phyloP scores from a whole-genome alignment of 106 monocot species.

The Apostasia ramifera region DNA sequence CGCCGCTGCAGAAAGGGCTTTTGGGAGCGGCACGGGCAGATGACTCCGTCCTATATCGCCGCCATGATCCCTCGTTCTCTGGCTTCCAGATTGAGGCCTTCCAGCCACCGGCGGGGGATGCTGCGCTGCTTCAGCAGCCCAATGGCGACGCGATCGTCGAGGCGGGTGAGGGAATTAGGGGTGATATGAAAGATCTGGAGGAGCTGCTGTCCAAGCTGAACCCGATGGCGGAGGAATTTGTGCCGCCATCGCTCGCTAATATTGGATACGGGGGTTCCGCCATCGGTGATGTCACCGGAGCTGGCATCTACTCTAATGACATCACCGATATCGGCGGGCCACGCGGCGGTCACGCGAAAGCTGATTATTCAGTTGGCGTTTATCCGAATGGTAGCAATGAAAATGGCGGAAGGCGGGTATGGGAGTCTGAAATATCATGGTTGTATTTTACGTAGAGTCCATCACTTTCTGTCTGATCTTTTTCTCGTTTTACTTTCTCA shows the following conservation, averaged over 20 bases:
- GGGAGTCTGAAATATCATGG: constrained; percentile 1
- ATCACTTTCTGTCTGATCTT: background rate
- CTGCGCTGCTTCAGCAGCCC: background rate
- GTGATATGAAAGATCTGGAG: constrained; percentile 57
- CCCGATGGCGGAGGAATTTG: constrained; percentile 85
- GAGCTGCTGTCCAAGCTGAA: constrained; percentile 76
- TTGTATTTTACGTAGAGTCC: background rate
- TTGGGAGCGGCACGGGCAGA: background rate
- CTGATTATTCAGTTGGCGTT: constrained; percentile 9
- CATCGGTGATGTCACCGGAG: constrained; percentile 1
- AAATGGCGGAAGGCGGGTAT: constrained; percentile 11
- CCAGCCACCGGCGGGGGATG: constrained; percentile 1
- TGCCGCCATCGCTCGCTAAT: constrained; percentile 54
- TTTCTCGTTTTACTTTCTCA: constrained; percentile 1
- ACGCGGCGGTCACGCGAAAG: constrained; percentile 12
- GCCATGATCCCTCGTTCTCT: constrained; percentile 8
- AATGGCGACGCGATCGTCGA: background rate
- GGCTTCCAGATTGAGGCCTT: background rate
- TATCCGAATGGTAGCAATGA: background rate
- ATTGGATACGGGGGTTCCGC: background rate
- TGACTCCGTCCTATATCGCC: background rate
- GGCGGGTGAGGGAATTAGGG: constrained; percentile 25
- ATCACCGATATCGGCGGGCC: too few species aligned
- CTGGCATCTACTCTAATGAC: constrained; percentile 4
- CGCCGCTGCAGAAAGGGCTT: background rate